Conservation (phyloP, 2,329 filamentous ascomycete species). For the Colletotrichum sublineola region DNA sequence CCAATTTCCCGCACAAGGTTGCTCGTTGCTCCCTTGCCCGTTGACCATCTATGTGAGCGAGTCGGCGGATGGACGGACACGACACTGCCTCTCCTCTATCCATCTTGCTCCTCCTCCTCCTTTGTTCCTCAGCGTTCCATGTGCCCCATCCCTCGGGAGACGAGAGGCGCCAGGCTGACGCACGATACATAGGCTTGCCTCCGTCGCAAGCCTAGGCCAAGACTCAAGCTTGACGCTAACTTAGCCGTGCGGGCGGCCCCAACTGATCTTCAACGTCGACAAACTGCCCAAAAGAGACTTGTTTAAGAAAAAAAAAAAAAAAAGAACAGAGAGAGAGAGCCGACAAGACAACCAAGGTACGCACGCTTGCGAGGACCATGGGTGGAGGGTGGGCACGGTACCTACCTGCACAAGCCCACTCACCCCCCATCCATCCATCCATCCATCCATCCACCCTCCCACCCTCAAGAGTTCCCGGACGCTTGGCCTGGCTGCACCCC, state of each 20-base stretch:
- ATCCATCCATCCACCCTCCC: constrained; percentile 16
- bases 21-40: constrained; percentile 16
- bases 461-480: constrained; percentile 38
- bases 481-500: constrained; percentile 25
- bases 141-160: constrained; percentile 34
- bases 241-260: constrained; percentile 29
- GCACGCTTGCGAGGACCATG: constrained; percentile 25
- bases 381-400: constrained; percentile 24
- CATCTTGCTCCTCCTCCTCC: constrained; percentile 10
- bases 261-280: constrained; percentile 40
- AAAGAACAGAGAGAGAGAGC: neutral
- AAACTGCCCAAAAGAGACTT: constrained; percentile 21
- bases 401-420: neutral
- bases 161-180: constrained; percentile 35
- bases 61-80: constrained; percentile 4
- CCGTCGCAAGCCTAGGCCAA: constrained; percentile 28
- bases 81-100: too few relatives aligned
- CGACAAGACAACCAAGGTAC: constrained; percentile 22
- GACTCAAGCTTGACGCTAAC: constrained; percentile 30
- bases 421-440: neutral
- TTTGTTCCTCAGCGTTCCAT: constrained; percentile 32
- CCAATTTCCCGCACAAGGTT: neutral
- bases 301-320: neutral
- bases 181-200: constrained; percentile 39
- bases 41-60: neutral